Evolutionary conservation across 805 yeast genomes (phyloP), one percentile per base, ranked within the genome.

Genomic region (Saccharomycopsis fodiens): DNA sequence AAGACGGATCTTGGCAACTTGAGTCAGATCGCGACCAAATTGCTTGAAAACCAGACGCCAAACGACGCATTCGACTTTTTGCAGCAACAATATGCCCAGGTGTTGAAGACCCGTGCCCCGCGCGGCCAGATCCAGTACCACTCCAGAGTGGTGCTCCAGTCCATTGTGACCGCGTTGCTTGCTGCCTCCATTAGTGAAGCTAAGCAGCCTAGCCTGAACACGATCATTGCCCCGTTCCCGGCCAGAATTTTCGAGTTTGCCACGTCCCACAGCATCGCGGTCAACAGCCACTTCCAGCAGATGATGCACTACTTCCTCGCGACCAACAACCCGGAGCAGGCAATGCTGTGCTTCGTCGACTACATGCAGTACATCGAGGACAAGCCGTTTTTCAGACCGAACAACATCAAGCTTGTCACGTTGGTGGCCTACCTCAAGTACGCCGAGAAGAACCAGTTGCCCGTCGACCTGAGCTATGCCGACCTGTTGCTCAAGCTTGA

Each of bases 341-440:
- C 44, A n/a, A 41, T 48, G n/a, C 19, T 15, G 25, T 19, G 41
- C 8, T 48, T 23, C 19, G 48, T 34, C 3, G 37, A 34, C 15
- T 44, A 41, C 30, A 36, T 25, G 27, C 35, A 38, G 6, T 48
- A 48, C 16, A 22, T 32, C 3, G 19, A 40, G 8, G 39, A 48
- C n/a, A 41, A 35, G 16, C 20, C 23, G 15, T 35, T n/a, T 19
- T 13, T 35, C 7, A 12, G 29, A 4, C 20, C 36, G 21, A 29
- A 25, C 4, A n/a, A 36, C 15, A 25, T 44, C 25, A 16, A 19
- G 13, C 13, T 10, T 7, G 42, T 35, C 19, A 42, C 41, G 13
- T 43, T 42, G 25, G 32, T 46, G 12, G 29, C 47, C 16, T 49
- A 49, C 35, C 35, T 49, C 38, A 17, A 23, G 12, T 46, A 41